These are phyloP conservation scores for Thelonectria rubi DNA, from an alignment of 2,329 filamentous ascomycete species.

Conservation along the genomic window DNA sequence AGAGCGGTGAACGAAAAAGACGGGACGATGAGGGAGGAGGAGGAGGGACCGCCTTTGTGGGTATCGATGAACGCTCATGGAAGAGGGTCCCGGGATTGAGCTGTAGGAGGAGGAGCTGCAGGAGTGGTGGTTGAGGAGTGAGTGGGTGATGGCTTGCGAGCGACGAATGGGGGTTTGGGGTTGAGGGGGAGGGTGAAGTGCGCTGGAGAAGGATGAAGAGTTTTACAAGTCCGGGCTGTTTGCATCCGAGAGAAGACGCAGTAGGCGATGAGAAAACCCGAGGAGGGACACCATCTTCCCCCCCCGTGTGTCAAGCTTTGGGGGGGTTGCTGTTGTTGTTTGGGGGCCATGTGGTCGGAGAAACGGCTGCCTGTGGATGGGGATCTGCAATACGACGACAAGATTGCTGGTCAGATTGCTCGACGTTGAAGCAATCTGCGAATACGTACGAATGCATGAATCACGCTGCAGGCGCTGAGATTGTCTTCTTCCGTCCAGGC, in stretches of 20 bases:
- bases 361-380: constrained; percentile 1
- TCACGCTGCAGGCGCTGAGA: constrained; percentile 2
- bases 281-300: background rate
- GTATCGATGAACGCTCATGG: background rate
- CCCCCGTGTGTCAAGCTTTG: no score
- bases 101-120: constrained; percentile 3
- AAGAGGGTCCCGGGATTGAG: constrained; percentile 10
- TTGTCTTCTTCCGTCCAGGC: background rate
- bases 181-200: background rate
- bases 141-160: constrained; percentile 6
- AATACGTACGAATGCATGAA: background rate
- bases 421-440: background rate
- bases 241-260: background rate
- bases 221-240: background rate
- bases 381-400: background rate
- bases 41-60: background rate
- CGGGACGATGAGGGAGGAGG: no score
- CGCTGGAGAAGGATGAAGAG: background rate
- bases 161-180: constrained; percentile 8
- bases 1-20: constrained; percentile 21
- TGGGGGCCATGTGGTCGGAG: constrained; percentile 2
- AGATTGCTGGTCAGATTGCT: background rate
- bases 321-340: no score
- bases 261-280: background rate
- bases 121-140: background rate